Percentiles rank a stretch among this genome's conserved stretches.
Evolutionary conservation across 345 rosid species (phyloP).

Genomic region (Lepidium aucheri): DNA sequence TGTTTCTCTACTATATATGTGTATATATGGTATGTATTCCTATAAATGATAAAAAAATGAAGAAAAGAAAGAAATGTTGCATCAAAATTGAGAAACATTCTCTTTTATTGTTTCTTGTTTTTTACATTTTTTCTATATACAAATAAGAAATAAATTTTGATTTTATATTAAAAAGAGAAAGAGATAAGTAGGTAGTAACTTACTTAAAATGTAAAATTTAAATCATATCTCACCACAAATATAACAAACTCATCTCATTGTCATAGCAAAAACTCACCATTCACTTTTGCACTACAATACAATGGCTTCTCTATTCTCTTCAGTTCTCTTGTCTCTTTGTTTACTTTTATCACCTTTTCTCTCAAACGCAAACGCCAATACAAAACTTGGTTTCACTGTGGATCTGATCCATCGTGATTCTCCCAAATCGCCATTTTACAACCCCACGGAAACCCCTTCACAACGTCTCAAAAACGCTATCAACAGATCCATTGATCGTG

Average conservation of each 20-base stretch:
- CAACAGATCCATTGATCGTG: constrained; percentile 23
- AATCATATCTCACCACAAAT: no score
- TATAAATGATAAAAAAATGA: background rate
- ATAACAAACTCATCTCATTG: background rate
- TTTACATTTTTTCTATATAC: background rate
- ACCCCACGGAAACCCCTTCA: constrained; percentile 7
- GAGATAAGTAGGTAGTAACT: background rate
- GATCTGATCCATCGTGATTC: constrained; percentile 37
- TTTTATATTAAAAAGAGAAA: no score
- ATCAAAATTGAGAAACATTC: background rate
- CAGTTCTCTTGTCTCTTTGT: background rate
- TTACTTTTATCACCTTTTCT: constrained; percentile 7
- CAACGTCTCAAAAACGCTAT: constrained; percentile 21
- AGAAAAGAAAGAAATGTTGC: background rate
- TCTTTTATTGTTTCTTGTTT: background rate
- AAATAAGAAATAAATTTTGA: background rate
- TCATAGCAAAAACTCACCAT: background rate
- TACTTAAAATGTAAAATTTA: background rate
- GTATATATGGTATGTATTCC: no score
- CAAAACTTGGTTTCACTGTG: constrained; percentile 19
- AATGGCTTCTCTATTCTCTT: constrained; percentile 14
- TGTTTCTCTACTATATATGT: no score
- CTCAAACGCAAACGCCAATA: constrained; percentile 11
- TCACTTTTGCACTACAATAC: background rate
- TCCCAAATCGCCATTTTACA: constrained; percentile 29